Percentiles rank a stretch among this genome's conserved stretches.
These are phyloP conservation scores for Neurospora sp. DNA, from an alignment of 495 filamentous ascomycete genomes.

Conservation along the genomic window DNA sequence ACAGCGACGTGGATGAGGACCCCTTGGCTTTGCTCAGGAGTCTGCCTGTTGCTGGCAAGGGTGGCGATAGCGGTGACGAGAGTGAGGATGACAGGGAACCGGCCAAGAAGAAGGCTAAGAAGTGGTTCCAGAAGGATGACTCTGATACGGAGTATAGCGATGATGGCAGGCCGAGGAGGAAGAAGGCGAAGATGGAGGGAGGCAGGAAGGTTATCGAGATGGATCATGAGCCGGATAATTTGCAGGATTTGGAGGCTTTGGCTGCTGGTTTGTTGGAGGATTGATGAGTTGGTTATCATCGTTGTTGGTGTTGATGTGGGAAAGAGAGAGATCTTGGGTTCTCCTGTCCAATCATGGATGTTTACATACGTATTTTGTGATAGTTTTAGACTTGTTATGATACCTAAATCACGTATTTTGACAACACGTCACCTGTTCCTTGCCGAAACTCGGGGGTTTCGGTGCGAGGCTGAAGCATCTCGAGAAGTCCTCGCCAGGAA, in stretches of 20 bases:
- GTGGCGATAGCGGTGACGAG: slow-evolving; percentile 4
- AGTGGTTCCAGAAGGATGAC: slow-evolving; percentile 40
- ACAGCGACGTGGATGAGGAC: slow-evolving; percentile 31
- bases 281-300: slow-evolving; percentile 6
- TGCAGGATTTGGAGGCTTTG: slow-evolving; percentile 84
- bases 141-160: slow-evolving; percentile 26
- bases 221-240: slow-evolving; percentile 61
- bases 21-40: slow-evolving; percentile 40
- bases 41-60: slow-evolving; percentile 36
- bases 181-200: slow-evolving; percentile 35
- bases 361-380: background rate
- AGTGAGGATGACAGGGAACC: slow-evolving; percentile 25
- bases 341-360: background rate
- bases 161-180: slow-evolving; percentile 33
- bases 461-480: too few species aligned
- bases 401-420: background rate
- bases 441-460: background rate
- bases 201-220: slow-evolving; percentile 42
- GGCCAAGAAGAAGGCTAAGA: slow-evolving; percentile 37
- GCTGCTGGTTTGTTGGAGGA: slow-evolving; percentile 70
- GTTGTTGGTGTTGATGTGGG: background rate
- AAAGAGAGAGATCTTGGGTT: background rate
- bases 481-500: background rate
- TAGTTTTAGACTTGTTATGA: background rate
- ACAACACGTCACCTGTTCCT: background rate